A percentile compares a stretch with the other conserved stretches of the same genome.
phyloP scores from a whole-genome alignment of 2,329 filamentous ascomycete genomes.

The Pseudogymnoascus sp. region DNA sequence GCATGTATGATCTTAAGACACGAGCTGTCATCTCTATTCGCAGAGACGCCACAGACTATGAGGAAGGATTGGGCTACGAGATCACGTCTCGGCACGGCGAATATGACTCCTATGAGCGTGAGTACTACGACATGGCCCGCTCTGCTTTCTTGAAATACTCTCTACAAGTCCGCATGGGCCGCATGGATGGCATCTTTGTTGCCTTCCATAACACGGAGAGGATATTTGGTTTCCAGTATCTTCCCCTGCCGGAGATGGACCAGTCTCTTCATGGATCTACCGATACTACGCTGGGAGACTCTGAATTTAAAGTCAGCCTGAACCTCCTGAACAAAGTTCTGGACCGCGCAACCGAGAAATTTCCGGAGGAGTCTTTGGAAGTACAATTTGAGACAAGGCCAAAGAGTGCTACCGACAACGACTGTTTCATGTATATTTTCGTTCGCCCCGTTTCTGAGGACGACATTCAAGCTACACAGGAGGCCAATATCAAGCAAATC shows the following conservation, averaged over 20 bases:
- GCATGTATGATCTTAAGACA: conserved; percentile 95
- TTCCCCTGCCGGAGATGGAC: conserved; percentile 82
- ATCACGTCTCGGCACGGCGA: conserved; percentile 67
- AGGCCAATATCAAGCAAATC: conserved; percentile 52
- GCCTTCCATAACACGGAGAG: conserved; percentile 91
- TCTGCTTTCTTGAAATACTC: conserved; percentile 95
- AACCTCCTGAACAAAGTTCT: conserved; percentile 71
- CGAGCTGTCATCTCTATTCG: conserved; percentile 85
- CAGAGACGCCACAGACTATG: conserved; percentile 68
- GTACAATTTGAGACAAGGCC: conserved; percentile 74
- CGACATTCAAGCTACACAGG: conserved; percentile 68
- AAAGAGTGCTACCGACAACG: conserved; percentile 37
- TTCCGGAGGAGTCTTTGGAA: conserved; percentile 67
- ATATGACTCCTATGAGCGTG: conserved; percentile 88
- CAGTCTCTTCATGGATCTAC: conserved; percentile 72
- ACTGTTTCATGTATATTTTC: conserved; percentile 72
- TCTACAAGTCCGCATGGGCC: conserved; percentile 89
- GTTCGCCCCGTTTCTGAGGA: conserved; percentile 72
- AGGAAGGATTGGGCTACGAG: conserved; percentile 77
- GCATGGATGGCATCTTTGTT: conserved; percentile 98
- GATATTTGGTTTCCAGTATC: conserved; percentile 96
- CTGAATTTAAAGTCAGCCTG: conserved; percentile 79
- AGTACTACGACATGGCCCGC: conserved; percentile 95
- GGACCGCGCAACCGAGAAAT: conserved; percentile 64
- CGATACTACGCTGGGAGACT: conserved; percentile 61